Evolutionary conservation across 2,329 filamentous ascomycete species (phyloP).

Genomic region (Fusarium chaquense): DNA sequence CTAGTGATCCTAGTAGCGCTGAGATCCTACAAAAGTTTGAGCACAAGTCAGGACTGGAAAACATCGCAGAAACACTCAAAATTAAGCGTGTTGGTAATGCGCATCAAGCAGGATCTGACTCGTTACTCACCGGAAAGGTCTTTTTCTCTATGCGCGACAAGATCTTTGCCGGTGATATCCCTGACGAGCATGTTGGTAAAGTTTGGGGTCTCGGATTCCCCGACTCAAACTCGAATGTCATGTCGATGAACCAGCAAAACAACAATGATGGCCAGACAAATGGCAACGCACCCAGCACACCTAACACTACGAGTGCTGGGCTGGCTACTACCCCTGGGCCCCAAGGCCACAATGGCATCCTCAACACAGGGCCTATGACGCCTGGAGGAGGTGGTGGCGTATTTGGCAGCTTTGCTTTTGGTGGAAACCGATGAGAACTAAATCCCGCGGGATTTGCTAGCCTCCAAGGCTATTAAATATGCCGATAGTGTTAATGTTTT

Average conservation of each 20-base stretch:
- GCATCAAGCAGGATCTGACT: conserved; percentile 94
- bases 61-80: conserved; percentile 92
- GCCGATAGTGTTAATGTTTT: conserved; percentile 30
- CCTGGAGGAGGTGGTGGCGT: conserved; percentile 80
- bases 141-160: conserved; percentile 94
- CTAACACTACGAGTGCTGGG: conserved; percentile 72
- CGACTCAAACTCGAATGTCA: conserved; percentile 67
- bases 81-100: conserved; percentile 88
- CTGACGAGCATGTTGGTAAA: conserved; percentile 85
- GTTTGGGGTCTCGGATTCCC: conserved; percentile 91
- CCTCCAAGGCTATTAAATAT: conserved; percentile 18
- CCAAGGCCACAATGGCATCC: conserved; percentile 64
- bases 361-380: conserved; percentile 77
- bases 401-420: conserved; percentile 78
- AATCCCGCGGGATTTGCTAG: not conserved
- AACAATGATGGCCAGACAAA: conserved; percentile 47
- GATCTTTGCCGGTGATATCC: conserved; percentile 86
- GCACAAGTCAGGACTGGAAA: conserved; percentile 90
- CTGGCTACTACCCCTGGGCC: conserved; percentile 63
- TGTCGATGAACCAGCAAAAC: conserved; percentile 52
- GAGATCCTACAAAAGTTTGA: conserved; percentile 88
- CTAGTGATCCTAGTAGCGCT: conserved; percentile 71
- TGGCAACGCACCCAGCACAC: conserved; percentile 69
- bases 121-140: conserved; percentile 89
- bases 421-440: conserved; percentile 53